Base-by-base conservation (phyloP, 2,329 filamentous ascomycete genomes). In the Cytospora leucostoma region DNA sequence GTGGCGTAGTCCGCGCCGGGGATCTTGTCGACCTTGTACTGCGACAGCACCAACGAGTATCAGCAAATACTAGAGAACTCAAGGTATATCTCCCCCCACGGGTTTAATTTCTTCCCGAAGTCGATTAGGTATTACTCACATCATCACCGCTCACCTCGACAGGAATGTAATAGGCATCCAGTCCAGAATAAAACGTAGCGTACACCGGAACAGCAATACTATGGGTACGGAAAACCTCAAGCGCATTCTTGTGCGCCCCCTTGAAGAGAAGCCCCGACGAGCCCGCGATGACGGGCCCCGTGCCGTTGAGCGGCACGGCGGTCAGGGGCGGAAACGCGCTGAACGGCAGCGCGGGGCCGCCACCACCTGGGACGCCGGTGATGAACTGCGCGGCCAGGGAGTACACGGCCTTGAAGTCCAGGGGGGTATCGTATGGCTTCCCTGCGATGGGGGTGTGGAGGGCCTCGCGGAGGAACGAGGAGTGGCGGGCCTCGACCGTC, bases 301-400 rank as follows among this genome's bases (percentile, higher is more conserved):
- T 69, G 68, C 8, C 59, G 37, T 19, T 44, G 44, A 19, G 40
- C 38, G 38, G 11, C 37, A 51, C 69, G 17, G 74, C 66, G 19
- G 71, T 67, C 4, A 88, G 75, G 13, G 71, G 66, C 6, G 85
- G 84, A 75, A 88, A 88, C 0, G 84, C 82, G 74, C 81, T 85
- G 71, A 90, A 81, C 2, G 86, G 85, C 1, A 89, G 77, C 1
- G 75, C 67, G 0, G 79, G 74, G 71, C 88, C 88, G 68, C 74
- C 76, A 7, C 75, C 66, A 7, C 75, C 66, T 1, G 87, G 85
- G 73, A 86, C 89, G 2, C 75, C 73, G 5, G 73, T 78, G 72
- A 90, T 87, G 75, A 89, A 89, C 61, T 78, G 77, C 0, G 85
- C 79, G 0, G 87, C 87, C n/a, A 90, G 80, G 3, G 86, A 86